phyloP scores from a whole-genome alignment of 768 basidiomycete species.

The Suillus occidentalis region DNA sequence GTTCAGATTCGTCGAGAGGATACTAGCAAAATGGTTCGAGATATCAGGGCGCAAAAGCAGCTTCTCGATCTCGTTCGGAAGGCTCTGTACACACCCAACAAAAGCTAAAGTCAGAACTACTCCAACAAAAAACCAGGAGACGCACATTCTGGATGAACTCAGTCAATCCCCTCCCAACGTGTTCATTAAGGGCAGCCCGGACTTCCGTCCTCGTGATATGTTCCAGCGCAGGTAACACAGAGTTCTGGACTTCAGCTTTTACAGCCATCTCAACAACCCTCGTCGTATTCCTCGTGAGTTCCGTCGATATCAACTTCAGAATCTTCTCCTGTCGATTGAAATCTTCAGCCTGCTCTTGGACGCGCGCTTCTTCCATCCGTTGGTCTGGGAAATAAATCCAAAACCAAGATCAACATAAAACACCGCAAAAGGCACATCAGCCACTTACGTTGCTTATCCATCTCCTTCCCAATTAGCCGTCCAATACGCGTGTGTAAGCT shows the following conservation, averaged over 20 bases:
- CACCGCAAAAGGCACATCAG: conserved; percentile 10
- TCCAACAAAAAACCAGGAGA: not conserved
- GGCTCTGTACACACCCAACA: conserved; percentile 43
- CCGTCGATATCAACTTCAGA: conserved; percentile 82
- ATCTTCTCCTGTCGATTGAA: conserved; percentile 87
- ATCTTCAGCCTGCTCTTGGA: conserved; percentile 76
- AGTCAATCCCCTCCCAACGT: conserved; percentile 70
- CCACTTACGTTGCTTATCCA: conserved; percentile 84
- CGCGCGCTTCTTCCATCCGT: conserved; percentile 80
- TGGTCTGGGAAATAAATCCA: conserved; percentile 51
- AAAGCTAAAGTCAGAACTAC: conserved; percentile 2
- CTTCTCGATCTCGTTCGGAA: conserved; percentile 80
- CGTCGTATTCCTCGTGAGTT: conserved; percentile 84
- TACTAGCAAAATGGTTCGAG: conserved; percentile 71
- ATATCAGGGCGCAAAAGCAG: conserved; percentile 75
- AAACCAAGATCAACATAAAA: not conserved
- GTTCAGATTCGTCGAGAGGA: conserved; percentile 68
- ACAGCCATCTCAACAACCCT: conserved; percentile 88
- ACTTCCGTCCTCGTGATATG: conserved; percentile 82
- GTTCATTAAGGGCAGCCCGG: conserved; percentile 72
- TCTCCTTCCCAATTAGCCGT: conserved; percentile 79
- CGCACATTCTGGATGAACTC: conserved; percentile 72
- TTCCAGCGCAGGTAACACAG: conserved; percentile 80
- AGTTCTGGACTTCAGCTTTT: conserved; percentile 80
- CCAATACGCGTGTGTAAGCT: conserved; percentile 73